These are phyloP conservation scores for Rhodomyrtus tomentosa DNA, from an alignment of 345 rosid species.

Conservation along the genomic window DNA sequence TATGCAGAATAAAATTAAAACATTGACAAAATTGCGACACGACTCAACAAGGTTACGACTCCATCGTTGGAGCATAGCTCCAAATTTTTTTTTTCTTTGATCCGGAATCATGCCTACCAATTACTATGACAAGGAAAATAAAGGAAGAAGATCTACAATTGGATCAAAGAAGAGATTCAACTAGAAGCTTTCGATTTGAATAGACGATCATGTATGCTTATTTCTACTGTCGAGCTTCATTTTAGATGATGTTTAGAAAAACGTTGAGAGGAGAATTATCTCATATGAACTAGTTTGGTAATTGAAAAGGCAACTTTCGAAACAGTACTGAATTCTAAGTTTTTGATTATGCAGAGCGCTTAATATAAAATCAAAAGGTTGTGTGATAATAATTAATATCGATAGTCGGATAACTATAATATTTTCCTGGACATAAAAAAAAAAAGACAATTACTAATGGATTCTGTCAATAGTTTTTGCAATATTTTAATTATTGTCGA, in stretches of 20 bases:
- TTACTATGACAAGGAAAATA: fast-evolving
- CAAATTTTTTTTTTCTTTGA: not conserved
- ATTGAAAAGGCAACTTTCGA: not conserved
- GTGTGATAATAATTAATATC: not conserved
- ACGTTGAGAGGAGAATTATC: fast-evolving
- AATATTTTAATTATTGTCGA: not conserved
- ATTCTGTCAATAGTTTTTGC: fast-evolving
- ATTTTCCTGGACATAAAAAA: not conserved
- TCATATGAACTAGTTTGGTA: fast-evolving
- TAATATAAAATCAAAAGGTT: not conserved
- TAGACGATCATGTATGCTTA: fast-evolving
- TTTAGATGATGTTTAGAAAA: fast-evolving
- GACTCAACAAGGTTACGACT: fast-evolving
- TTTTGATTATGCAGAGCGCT: not conserved
- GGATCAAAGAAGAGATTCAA: not conserved
- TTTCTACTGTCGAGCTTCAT: fast-evolving
- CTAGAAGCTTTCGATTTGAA: not conserved
- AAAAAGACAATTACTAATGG: fast-evolving
- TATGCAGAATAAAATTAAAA: not conserved
- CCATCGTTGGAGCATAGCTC: fast-evolving
- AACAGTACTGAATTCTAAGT: not conserved
- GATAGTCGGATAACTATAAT: fast-evolving
- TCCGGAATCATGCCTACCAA: fast-evolving
- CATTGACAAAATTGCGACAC: fast-evolving
- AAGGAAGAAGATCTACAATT: fast-evolving